These are phyloP conservation scores for Spinacia oleracea DNA, from an alignment of 179 eudicot genomes.

Conservation along the genomic window DNA sequence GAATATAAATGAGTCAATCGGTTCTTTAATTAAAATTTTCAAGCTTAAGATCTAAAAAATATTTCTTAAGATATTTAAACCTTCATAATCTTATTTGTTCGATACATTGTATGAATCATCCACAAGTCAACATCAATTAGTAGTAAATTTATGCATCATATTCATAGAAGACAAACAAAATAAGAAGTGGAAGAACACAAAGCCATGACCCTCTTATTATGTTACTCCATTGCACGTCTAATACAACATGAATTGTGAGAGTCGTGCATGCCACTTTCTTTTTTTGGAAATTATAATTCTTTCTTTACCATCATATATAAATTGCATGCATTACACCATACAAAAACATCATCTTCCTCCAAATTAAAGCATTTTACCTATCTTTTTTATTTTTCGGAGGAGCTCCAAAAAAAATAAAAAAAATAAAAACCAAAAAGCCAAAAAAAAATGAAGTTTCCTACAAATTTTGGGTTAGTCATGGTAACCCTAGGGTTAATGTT, in stretches of 20 bases:
- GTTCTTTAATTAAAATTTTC: no score
- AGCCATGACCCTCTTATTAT: conserved; percentile 1
- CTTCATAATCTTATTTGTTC: neutral
- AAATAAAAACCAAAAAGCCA: neutral
- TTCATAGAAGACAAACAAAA: neutral
- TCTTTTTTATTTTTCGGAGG: neutral
- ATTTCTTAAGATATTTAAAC: no score
- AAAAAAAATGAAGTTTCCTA: neutral
- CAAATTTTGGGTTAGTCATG: conserved; percentile 1
- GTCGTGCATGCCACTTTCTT: conserved; percentile 24
- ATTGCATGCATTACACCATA: neutral
- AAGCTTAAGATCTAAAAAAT: no score
- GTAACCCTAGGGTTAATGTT: conserved; percentile 21
- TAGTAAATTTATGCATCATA: neutral
- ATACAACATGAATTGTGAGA: neutral
- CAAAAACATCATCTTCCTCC: conserved; percentile 5
- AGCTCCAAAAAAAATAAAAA: neutral
- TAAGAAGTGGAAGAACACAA: neutral
- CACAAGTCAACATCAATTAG: neutral
- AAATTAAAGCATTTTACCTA: neutral
- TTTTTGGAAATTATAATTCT: neutral
- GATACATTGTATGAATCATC: neutral
- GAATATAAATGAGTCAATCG: no score
- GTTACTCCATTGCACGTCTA: conserved; percentile 21
- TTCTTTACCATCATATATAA: neutral